Base-by-base conservation (phyloP, 345 rosid species). In the Boechera retrofracta region DNA sequence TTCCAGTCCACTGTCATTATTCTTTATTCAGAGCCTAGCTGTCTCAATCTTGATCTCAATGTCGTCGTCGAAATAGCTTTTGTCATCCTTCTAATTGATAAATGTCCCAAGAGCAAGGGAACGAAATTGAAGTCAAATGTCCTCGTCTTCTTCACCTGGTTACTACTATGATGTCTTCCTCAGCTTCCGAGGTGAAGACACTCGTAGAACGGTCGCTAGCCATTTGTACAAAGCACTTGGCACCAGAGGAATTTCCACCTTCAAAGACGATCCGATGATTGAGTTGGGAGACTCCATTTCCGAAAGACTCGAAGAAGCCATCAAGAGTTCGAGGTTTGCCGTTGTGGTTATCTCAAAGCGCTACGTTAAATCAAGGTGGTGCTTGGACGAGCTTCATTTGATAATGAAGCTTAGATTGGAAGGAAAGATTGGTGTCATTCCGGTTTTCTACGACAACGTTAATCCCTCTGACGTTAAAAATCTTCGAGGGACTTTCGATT, bases 141-240 rank as follows among this genome's bases (percentile, higher is more conserved):
- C 54, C 0, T 49, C 54, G 10, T 49, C 54, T 10, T 4, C 54
- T 16, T 18, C 26, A n/a, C n/a, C 26, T 3, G 6, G 3, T 53
- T 0, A 5, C n/a, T 1, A 21, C 21, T 21, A 53, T 36, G 64
- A 65, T 55, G 78, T 74, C 36, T 74, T 74, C 64, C 33, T 74
- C 36, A 74, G 66, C 36, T 74, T 74, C 72, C 21, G 72, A 13
- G 78, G 78, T 4, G 48, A 8, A 44, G 78, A 74, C 56, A 54
- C 71, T 3, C 78, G 78, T 10, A 55, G 33, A 74, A 55, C 51
- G 16, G 2, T 74, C n/a, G 45, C 16, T 5, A 66, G 71, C 35
- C 66, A 74, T 74, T 24, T 74, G 56, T 2, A 63, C 44, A 7
- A 6, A 64, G 57, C 13, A 7, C 55, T 74, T 2, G 10, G 16